phyloP scores from a whole-genome alignment of 2,329 filamentous ascomycete species.

The Parafenestella ontariensis region DNA sequence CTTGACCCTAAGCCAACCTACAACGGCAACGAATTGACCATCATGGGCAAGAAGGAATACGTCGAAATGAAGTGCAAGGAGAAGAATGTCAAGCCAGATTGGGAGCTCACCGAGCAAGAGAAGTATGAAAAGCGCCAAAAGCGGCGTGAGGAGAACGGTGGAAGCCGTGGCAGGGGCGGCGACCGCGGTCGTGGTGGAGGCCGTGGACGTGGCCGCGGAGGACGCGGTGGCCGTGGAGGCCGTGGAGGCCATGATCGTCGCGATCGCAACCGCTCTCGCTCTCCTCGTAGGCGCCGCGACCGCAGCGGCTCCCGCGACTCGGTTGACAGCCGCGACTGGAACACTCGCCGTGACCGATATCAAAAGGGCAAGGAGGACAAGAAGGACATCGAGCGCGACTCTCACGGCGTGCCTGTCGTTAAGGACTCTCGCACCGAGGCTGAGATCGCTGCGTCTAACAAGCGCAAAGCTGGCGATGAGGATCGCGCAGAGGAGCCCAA shows the following conservation, averaged over 20 bases:
- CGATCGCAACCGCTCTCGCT: constrained; percentile 32
- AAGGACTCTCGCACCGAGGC: constrained; percentile 28
- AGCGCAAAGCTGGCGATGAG: constrained; percentile 43
- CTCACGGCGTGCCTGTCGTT: constrained; percentile 36
- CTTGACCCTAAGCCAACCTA: constrained; percentile 83
- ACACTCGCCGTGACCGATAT: constrained; percentile 43
- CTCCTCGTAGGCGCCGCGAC: constrained; percentile 32
- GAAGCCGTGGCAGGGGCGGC: constrained; percentile 37
- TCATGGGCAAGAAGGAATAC: constrained; percentile 90
- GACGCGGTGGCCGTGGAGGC: constrained; percentile 31
- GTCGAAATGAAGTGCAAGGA: constrained; percentile 60
- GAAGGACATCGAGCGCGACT: constrained; percentile 30
- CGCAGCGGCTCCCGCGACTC: constrained; percentile 27
- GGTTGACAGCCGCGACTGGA: constrained; percentile 35
- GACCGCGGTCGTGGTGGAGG: constrained; percentile 39
- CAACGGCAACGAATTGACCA: constrained; percentile 78
- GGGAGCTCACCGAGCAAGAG: constrained; percentile 44
- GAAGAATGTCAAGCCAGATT: constrained; percentile 54
- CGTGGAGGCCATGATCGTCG: constrained; percentile 30
- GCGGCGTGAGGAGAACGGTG: constrained; percentile 32
- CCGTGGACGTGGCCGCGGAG: constrained; percentile 38
- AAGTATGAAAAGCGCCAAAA: constrained; percentile 16
- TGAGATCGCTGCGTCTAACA: constrained; percentile 30
- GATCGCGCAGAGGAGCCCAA: constrained; percentile 29
- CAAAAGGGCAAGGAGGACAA: constrained; percentile 40